A percentile compares a stretch with the other conserved stretches of the same genome.
These are phyloP conservation scores for Porodaedalea pini DNA, from an alignment of 1,284 basidiomycete genomes.

Conservation along the genomic window DNA sequence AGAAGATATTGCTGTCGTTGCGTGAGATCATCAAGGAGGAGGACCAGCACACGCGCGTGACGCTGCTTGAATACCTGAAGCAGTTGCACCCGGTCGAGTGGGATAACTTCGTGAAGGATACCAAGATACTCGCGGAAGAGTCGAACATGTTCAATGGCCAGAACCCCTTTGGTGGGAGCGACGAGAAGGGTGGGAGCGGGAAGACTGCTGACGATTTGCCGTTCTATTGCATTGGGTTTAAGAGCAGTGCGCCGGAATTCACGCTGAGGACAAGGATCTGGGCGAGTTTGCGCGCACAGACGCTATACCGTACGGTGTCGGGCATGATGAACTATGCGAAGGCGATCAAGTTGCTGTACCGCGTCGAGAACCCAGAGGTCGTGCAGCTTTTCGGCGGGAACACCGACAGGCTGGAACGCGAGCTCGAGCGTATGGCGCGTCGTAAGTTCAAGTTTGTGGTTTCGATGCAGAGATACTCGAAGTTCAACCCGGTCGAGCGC, in stretches of 20 bases:
- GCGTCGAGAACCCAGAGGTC: constrained; percentile 98
- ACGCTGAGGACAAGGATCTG: constrained; percentile 98
- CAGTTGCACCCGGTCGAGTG: constrained; percentile 98
- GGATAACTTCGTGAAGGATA: constrained; percentile 99
- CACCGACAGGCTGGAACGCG: constrained; percentile 94
- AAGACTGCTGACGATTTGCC: constrained; percentile 93
- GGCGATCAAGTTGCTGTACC: constrained; percentile 99
- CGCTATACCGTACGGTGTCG: constrained; percentile 96
- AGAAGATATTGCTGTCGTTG: constrained; percentile 92
- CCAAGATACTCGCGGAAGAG: constrained; percentile 98
- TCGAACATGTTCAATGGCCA: constrained; percentile 81
- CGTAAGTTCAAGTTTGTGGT: constrained; percentile 99
- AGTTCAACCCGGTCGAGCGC: constrained; percentile 99
- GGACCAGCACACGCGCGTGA: constrained; percentile 92
- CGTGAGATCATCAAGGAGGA: constrained; percentile 96
- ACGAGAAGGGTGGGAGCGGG: constrained; percentile 74
- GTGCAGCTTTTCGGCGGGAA: constrained; percentile 97
- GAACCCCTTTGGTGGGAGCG: constrained; percentile 69
- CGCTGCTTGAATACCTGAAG: constrained; percentile 94
- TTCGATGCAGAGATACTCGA: constrained; percentile 99
- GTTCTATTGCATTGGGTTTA: constrained; percentile 99
- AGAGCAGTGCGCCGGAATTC: constrained; percentile 97
- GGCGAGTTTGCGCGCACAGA: constrained; percentile 97
- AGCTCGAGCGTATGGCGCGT: constrained; percentile 95
- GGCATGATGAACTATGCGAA: constrained; percentile 99